Conservation (phyloP, 2,329 filamentous ascomycete species). For the Pyrenophora tritici-repentis region DNA sequence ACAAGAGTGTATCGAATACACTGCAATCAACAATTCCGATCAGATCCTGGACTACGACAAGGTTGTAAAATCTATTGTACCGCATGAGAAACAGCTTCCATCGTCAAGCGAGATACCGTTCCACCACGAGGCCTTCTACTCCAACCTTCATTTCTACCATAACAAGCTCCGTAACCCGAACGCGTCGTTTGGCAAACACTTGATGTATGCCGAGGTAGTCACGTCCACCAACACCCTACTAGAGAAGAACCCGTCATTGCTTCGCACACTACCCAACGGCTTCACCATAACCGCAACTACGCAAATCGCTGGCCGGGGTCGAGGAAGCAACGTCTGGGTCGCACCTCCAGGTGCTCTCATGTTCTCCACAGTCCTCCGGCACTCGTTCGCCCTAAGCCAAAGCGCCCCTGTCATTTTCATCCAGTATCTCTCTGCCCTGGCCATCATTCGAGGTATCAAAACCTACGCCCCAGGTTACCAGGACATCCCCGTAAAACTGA, state of each 20-base stretch:
- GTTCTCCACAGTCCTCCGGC: conserved; percentile 86
- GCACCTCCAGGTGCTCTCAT: conserved; percentile 84
- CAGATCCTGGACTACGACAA: conserved; percentile 75
- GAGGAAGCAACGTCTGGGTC: conserved; percentile 93
- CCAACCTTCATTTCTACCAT: conserved; percentile 71
- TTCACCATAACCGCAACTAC: conserved; percentile 86
- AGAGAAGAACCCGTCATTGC: conserved; percentile 85
- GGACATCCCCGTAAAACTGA: conserved; percentile 78
- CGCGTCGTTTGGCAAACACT: conserved; percentile 70
- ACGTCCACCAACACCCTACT: conserved; percentile 93
- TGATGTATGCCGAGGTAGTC: conserved; percentile 89
- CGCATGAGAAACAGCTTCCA: conserved; percentile 72
- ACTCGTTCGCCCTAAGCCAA: conserved; percentile 72
- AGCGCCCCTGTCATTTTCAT: conserved; percentile 86
- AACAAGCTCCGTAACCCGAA: conserved; percentile 60
- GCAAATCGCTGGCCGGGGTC: conserved; percentile 84
- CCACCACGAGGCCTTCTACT: conserved; percentile 79
- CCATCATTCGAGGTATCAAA: conserved; percentile 81
- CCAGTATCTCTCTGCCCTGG: conserved; percentile 89
- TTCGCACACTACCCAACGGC: conserved; percentile 78
- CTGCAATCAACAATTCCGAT: conserved; percentile 49
- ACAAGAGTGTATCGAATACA: conserved; percentile 36
- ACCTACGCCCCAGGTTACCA: conserved; percentile 78
- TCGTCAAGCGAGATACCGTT: conserved; percentile 79
- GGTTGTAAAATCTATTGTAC: conserved; percentile 72